These are phyloP conservation scores for Fusarium brachygibbosum DNA, from an alignment of 2,329 filamentous ascomycete species.

Conservation along the genomic window DNA sequence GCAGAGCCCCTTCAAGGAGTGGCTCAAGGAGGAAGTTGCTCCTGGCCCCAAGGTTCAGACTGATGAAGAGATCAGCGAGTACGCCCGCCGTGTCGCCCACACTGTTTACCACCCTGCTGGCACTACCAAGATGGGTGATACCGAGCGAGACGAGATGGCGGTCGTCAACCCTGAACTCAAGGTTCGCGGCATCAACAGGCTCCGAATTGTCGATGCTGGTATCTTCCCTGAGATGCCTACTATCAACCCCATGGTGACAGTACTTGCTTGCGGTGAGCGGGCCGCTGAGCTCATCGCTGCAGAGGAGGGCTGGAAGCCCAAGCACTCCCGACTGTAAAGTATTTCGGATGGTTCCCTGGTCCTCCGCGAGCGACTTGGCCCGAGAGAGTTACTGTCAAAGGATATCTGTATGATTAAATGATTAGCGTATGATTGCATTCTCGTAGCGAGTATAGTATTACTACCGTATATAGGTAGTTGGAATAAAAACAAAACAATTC, in stretches of 20 bases:
- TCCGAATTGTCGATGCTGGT: conserved; percentile 87
- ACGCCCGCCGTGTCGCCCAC: conserved; percentile 84
- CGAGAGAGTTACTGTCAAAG: conserved; percentile 23
- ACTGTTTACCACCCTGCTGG: conserved; percentile 93
- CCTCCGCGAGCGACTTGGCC: conserved; percentile 12
- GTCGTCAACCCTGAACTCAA: conserved; percentile 84
- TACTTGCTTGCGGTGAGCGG: conserved; percentile 85
- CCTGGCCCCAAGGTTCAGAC: conserved; percentile 80
- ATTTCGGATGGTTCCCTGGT: background rate
- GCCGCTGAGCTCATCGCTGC: conserved; percentile 84
- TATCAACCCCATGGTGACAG: conserved; percentile 93
- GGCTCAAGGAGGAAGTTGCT: conserved; percentile 86
- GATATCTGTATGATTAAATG: conserved; percentile 38
- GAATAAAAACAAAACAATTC: conserved; percentile 24
- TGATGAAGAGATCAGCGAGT: conserved; percentile 85
- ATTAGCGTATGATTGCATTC: conserved; percentile 39
- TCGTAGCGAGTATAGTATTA: conserved; percentile 21
- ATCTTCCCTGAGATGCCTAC: conserved; percentile 89
- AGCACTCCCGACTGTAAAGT: conserved; percentile 52
- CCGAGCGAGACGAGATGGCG: conserved; percentile 75
- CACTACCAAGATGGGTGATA: conserved; percentile 90
- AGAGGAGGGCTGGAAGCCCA: conserved; percentile 67
- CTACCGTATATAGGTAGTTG: conserved; percentile 22
- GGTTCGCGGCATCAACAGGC: conserved; percentile 77
- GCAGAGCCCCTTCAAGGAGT: conserved; percentile 82